Evolutionary conservation across 108 stramenopile species (phyloP).

Genomic region (Nitzschia sp.): DNA sequence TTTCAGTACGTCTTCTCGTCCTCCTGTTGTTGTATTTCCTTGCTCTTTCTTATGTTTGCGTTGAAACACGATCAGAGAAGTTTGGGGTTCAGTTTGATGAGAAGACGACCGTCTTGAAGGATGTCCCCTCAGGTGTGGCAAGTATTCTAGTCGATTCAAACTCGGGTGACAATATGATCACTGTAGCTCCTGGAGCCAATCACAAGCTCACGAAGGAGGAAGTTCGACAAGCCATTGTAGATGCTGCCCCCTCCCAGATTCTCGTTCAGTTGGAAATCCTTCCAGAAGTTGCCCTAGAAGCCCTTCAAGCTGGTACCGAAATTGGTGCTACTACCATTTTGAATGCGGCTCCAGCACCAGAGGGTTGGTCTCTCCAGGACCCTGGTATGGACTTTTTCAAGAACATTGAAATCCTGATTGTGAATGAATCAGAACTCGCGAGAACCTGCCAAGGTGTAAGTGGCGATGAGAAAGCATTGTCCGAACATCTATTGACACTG

Average conservation of each 20-base stretch:
- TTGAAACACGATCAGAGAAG: neutral
- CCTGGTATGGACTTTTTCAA: slow-evolving; percentile 67
- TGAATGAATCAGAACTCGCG: slow-evolving; percentile 78
- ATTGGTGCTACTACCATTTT: slow-evolving; percentile 72
- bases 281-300: slow-evolving; percentile 63
- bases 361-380: slow-evolving; percentile 58
- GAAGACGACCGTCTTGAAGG: slow-evolving; percentile 25
- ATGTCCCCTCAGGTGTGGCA: slow-evolving; percentile 67
- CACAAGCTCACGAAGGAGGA: slow-evolving; percentile 55
- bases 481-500: slow-evolving; percentile 50
- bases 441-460: slow-evolving; percentile 36
- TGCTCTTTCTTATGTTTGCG: neutral
- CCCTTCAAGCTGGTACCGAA: slow-evolving; percentile 58
- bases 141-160: slow-evolving; percentile 66
- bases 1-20: slow-evolving; percentile 26
- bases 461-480: slow-evolving; percentile 53
- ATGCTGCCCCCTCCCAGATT: slow-evolving; percentile 48
- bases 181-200: slow-evolving; percentile 84
- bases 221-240: slow-evolving; percentile 37
- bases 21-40: too few relatives aligned
- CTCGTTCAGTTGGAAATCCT: slow-evolving; percentile 78
- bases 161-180: slow-evolving; percentile 83
- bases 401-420: slow-evolving; percentile 72
- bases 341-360: slow-evolving; percentile 72
- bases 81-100: slow-evolving; percentile 42